phyloP scores from a whole-genome alignment of 2,329 filamentous ascomycete species.

The Fusarium cyanostomum region DNA sequence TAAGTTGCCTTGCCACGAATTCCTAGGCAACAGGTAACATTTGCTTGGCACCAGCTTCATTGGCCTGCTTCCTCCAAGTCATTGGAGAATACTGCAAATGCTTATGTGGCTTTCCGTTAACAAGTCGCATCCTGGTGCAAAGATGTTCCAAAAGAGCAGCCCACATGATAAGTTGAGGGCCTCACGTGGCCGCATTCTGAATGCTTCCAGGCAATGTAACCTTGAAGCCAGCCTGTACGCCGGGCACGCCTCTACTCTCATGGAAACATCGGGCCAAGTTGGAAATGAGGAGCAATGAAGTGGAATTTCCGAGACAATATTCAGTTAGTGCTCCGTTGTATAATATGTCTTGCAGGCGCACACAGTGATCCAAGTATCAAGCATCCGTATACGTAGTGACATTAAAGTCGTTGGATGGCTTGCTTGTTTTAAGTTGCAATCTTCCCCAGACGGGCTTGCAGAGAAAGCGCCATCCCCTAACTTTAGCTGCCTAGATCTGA shows the following conservation, averaged over 20 bases:
- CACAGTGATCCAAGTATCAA: too few relatives aligned
- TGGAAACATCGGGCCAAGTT: not conserved
- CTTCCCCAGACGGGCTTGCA: conserved; percentile 3
- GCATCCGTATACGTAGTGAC: too few relatives aligned
- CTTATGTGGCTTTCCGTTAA: not conserved
- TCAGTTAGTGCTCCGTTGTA: not conserved
- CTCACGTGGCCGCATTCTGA: conserved; percentile 29
- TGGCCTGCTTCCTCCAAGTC: too few relatives aligned
- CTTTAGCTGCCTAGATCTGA: conserved; percentile 3
- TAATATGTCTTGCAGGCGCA: not conserved
- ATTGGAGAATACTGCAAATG: not conserved
- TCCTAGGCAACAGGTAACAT: too few relatives aligned
- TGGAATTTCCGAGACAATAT: not conserved
- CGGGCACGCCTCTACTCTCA: conserved; percentile 3
- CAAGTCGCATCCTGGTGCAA: not conserved
- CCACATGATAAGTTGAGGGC: conserved; percentile 15
- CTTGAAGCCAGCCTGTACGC: conserved; percentile 24
- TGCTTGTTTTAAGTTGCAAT: conserved; percentile 6
- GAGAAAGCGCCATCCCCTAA: not conserved
- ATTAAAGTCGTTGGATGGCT: too few relatives aligned
- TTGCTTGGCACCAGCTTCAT: too few relatives aligned
- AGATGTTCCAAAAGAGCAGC: not conserved
- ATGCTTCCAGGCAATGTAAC: conserved; percentile 22
- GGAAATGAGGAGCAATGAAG: not conserved
- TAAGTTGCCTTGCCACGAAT: too few relatives aligned